These are phyloP conservation scores for Plasmopara viticola DNA, from an alignment of 352 stramenopile genomes.

Conservation along the genomic window DNA sequence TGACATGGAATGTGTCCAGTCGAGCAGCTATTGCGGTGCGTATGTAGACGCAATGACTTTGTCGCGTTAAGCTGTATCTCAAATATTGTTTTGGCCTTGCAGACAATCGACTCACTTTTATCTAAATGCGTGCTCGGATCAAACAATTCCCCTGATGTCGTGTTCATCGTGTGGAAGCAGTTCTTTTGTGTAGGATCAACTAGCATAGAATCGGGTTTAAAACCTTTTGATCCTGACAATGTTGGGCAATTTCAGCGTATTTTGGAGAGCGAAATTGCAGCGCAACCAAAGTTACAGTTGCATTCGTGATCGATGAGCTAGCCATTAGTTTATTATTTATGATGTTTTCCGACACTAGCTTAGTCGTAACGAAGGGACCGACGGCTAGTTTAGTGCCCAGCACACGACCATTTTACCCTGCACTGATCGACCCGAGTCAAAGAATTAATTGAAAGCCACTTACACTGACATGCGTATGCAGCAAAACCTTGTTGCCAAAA, in stretches of 20 bases:
- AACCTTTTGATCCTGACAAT: constrained; percentile 11
- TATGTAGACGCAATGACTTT: background rate
- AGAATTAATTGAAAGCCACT: constrained; percentile 60
- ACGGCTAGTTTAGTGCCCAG: constrained; percentile 33
- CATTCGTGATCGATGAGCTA: constrained; percentile 17
- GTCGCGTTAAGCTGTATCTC: constrained; percentile 3
- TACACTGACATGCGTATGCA: constrained; percentile 78
- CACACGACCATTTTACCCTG: constrained; percentile 69
- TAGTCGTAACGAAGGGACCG: too few species aligned
- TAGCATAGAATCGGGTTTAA: constrained; percentile 8
- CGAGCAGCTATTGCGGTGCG: constrained; percentile 51
- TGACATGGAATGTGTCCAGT: constrained; percentile 62
- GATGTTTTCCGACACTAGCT: too few species aligned
- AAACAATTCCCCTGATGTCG: constrained; percentile 39
- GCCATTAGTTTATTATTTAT: background rate
- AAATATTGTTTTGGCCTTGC: constrained; percentile 1
- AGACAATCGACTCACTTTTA: constrained; percentile 66
- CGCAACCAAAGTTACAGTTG: constrained; percentile 51
- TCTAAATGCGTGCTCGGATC: constrained; percentile 50
- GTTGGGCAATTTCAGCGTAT: constrained; percentile 30
- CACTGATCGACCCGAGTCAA: constrained; percentile 42
- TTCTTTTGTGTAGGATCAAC: constrained; percentile 42
- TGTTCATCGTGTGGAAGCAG: constrained; percentile 54
- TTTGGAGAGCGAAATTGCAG: constrained; percentile 42
- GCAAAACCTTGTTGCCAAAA: constrained; percentile 25